Evolutionary conservation across 805 yeast species (phyloP), one percentile per base, ranked within the genome.

Genomic region (Ogataea polymorpha): DNA sequence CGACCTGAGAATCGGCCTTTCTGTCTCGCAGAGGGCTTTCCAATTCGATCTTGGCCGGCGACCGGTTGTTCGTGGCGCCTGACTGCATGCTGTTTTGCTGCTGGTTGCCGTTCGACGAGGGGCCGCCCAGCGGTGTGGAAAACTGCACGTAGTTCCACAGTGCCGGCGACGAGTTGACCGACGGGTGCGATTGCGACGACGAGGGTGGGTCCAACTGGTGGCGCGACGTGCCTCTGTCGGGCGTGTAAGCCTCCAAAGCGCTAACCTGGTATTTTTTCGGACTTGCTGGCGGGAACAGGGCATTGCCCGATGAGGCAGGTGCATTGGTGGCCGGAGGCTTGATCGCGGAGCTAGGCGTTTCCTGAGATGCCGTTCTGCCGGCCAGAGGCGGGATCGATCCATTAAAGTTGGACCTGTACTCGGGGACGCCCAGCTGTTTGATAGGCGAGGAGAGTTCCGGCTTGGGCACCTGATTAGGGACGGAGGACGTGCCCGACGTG

Each of bases 141-240:
- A 90, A 80, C 55, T 89, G 96, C 56, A 90, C 87, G 65, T 86
- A 81, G 58, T 85, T 86, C 97, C 96, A 87, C 44, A 90, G 77
- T 13, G 96, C 96, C 1, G 98, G 98, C 1, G 96, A 86, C 23
- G 83, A 77, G 35, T 67, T 72, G 6, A 56, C 66, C 63, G 76
- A 65, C 67, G 62, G 61, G 67, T 58, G 59, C 30, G 65, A 67
- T 55, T 59, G 70, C 39, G 55, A 56, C 40, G 55, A 56, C 13
- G 55, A 52, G 14, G 58, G 59, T 10, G 55, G 52, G 26, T 56
- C 62, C 25, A 55, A 28, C 33, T 49, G 51, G 7, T 55, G 55
- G 32, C 59, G 51, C 11, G 56, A 50, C 7, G 58, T 46, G 9
- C 82, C 82, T 27, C 85, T 58, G 46, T 78, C 85, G 2, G 85